Base-by-base conservation (phyloP, 2,329 filamentous ascomycete genomes). In the Aspergillus transmontanensis region DNA sequence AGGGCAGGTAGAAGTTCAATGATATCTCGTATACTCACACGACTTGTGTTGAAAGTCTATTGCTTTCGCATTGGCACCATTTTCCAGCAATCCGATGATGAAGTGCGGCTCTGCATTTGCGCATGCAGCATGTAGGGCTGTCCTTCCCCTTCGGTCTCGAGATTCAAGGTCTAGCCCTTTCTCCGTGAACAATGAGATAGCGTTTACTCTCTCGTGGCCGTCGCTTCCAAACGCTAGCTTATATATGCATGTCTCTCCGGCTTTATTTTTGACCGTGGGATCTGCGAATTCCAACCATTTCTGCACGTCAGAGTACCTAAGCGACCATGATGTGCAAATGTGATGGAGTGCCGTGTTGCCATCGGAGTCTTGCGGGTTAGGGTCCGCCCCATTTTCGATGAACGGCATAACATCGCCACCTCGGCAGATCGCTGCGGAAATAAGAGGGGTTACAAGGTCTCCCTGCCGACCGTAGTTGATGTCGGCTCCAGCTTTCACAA, bases 131-230 rank as follows among this genome's bases (percentile, higher is more conserved):
- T 58, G 43, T 32, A 60, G 21, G 34, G 36, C 53, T 34, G 61
- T 63, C 26, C 57, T 14, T 14, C 61, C 61, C 23, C 34, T 26
- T 4, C 41, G 9, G 36, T 64, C 62, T 32, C 57, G 62, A 32
- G 58, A 57, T 39, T 64, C 62, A 21, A 64, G 53, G 30, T 53
- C 36, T 19, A 61, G 6, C 6, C 62, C 58, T 5, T 50, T 50
- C 3, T 58, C 54, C 16, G 62, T 19, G 7, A 65, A 32, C 3
- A 34, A 14, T 11, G 36, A 21, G 28, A 53, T 50, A 28, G 34
- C 11, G 14, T 14, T 6, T 26, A 11, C 21, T 32, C 7, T 41
- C 19, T 41, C 39, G 16, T 41, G 5, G 16, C 39, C 39, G 16
- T 41, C 39, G 19, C 6, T 9, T n/a, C 39, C 39, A 41, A 41